Percentiles rank a stretch among this genome's conserved stretches.
phyloP scores from a whole-genome alignment of 2,329 filamentous ascomycete genomes.

The Pseudonectria buxi region DNA sequence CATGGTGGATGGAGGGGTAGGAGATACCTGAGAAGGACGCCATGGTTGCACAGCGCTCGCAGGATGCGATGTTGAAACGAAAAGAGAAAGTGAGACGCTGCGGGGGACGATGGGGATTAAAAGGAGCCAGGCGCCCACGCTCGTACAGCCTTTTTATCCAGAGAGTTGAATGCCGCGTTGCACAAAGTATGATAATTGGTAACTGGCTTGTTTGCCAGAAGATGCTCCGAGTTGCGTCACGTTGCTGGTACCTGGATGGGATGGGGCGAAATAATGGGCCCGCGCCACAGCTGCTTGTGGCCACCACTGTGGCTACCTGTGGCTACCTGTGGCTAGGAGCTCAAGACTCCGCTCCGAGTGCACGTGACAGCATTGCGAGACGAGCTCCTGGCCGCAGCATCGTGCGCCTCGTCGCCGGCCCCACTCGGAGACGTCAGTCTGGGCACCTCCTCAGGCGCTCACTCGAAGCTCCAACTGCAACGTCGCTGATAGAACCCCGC shows the following conservation, averaged over 20 bases:
- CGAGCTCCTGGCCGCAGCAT: background rate
- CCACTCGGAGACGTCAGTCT: conserved; percentile 28
- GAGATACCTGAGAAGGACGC: conserved; percentile 47
- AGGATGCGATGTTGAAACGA: background rate
- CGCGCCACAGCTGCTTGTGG: conserved; percentile 10
- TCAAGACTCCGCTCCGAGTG: background rate
- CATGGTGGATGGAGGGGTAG: conserved; percentile 11
- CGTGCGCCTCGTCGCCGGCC: conserved; percentile 11
- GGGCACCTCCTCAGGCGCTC: conserved; percentile 8
- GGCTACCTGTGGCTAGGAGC: too few relatives aligned
- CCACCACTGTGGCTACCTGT: background rate
- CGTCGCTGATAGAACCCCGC: conserved; percentile 7
- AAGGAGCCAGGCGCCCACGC: conserved; percentile 1
- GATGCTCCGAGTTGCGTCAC: conserved; percentile 24
- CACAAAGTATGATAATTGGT: conserved; percentile 1
- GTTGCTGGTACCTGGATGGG: conserved; percentile 26
- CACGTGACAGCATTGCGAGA: background rate
- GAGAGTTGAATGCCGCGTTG: conserved; percentile 19
- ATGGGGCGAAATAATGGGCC: conserved; percentile 11
- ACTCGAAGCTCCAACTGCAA: conserved; percentile 22
- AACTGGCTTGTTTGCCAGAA: conserved; percentile 4
- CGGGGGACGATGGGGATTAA: background rate
- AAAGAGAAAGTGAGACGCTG: background rate
- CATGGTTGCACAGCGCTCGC: conserved; percentile 34
- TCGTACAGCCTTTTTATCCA: too few relatives aligned